Base-by-base conservation (phyloP, 768 basidiomycete genomes). In the Tulasnella sp. region DNA sequence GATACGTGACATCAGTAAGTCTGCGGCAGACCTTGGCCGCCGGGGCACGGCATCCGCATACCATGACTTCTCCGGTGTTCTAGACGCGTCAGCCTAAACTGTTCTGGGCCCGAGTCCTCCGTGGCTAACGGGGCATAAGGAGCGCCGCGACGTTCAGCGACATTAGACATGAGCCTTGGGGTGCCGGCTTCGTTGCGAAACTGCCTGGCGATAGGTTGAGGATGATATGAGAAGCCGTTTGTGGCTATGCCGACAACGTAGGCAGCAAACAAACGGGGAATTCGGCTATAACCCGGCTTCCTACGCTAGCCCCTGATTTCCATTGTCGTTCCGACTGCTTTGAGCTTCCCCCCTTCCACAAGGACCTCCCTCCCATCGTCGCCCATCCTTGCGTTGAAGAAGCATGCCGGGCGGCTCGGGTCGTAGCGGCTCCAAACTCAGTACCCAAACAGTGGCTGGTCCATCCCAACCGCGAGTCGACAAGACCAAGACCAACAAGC, bases 161-260 rank as follows among this genome's bases (percentile, higher is more conserved):
- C 60, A 64, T 64, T 64, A 28, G 60, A 64, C 60, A 64, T 64
- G 60, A 31, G 60, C 60, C 31, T n/a, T 64, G 60, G 42, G 24
- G 60, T 64, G 60, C 60, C 20, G 11, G 31, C 60, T 64, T 64
- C 42, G n/a, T 64, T 14, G n/a, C 60, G 60, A 64, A 64, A 64
- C 60, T 64, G 60, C n/a, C 31, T n/a, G 42, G 60, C 31, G 60
- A 64, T 7, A 64, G 60, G 60, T n/a, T 64, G n/a, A 31, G 1
- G 48, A 50, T 50, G 60, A 64, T 24, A 31, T 3, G 60, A 31
- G 6, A 7, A n/a, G 60, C 60, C 60, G 24, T 18, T 64, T 28
- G 60, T 64, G 60, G 60, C 60, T n/a, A 64, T n/a, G 60, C 60
- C 60, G 60, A 64, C 60, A 64, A 64, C 60, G 60, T 64, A 31